Evolutionary conservation across 1,284 basidiomycete genomes (phyloP).

Genomic region (Ustilago vetiveriae): DNA sequence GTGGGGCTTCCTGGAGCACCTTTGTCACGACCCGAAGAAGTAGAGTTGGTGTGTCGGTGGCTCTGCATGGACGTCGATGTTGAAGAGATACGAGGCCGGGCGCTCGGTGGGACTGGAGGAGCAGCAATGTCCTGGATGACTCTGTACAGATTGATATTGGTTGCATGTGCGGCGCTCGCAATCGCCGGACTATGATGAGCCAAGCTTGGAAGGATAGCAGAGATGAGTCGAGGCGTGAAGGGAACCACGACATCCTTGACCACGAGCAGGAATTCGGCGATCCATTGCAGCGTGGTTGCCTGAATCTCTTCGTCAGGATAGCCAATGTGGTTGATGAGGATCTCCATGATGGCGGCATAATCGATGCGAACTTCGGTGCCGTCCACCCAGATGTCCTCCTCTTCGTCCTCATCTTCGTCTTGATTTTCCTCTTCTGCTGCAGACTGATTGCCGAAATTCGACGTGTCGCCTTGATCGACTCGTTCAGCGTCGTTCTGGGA

Average conservation of each 20-base stretch:
- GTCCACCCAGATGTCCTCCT: constrained; percentile 79
- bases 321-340: constrained; percentile 87
- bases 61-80: constrained; percentile 68
- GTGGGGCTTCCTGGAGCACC: constrained; percentile 26
- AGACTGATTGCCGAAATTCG: constrained; percentile 10
- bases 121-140: constrained; percentile 87
- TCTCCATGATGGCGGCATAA: constrained; percentile 91
- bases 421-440: constrained; percentile 28
- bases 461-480: no score
- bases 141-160: constrained; percentile 83
- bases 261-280: constrained; percentile 88
- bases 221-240: constrained; percentile 90
- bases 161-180: constrained; percentile 83
- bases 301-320: constrained; percentile 72
- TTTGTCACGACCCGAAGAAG: constrained; percentile 23
- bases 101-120: constrained; percentile 71
- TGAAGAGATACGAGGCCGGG: constrained; percentile 62
- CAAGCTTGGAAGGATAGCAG: constrained; percentile 90
- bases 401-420: constrained; percentile 66
- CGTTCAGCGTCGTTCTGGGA: constrained; percentile 7
- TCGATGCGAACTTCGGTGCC: constrained; percentile 92
- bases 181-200: constrained; percentile 91
- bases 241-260: constrained; percentile 90
- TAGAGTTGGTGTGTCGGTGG: constrained; percentile 14
- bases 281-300: constrained; percentile 78